These are phyloP conservation scores for Vitellaria paradoxa DNA, from an alignment of 179 eudicot species.

Conservation along the genomic window DNA sequence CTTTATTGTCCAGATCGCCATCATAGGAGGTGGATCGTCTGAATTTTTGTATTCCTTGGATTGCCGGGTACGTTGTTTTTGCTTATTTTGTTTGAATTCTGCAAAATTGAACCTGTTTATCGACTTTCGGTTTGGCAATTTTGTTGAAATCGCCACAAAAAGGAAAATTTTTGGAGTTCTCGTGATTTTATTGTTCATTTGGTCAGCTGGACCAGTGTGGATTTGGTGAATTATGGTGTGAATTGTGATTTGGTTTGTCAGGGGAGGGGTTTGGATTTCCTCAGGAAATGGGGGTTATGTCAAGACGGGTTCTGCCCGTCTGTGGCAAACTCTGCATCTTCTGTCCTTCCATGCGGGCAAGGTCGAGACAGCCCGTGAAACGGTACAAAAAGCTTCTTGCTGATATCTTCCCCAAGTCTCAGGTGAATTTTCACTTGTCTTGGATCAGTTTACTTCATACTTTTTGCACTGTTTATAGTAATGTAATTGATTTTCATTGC, in stretches of 20 bases:
- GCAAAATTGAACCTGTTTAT: neutral
- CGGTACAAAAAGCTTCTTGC: constrained; percentile 86
- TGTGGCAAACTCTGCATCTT: constrained; percentile 83
- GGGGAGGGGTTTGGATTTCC: constrained; percentile 23
- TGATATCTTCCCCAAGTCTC: constrained; percentile 80
- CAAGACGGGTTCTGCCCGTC: constrained; percentile 81
- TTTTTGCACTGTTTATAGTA: neutral
- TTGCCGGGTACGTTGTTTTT: neutral
- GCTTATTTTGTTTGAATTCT: neutral
- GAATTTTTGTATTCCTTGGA: neutral
- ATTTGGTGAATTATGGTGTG: neutral
- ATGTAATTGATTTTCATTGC: neutral
- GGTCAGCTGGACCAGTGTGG: neutral
- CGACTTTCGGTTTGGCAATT: neutral
- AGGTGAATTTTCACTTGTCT: constrained; percentile 41
- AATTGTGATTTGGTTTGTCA: constrained; percentile 14
- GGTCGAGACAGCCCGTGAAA: constrained; percentile 93
- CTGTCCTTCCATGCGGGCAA: constrained; percentile 79
- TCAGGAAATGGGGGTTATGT: constrained; percentile 81
- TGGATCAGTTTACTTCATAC: neutral
- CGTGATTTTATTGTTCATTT: neutral
- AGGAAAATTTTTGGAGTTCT: neutral
- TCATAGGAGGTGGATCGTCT: neutral
- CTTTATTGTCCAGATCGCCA: constrained; percentile 13
- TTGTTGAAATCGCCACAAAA: neutral